phyloP scores from a whole-genome alignment of 2,329 filamentous ascomycete genomes.

The Tothia fuscella region DNA sequence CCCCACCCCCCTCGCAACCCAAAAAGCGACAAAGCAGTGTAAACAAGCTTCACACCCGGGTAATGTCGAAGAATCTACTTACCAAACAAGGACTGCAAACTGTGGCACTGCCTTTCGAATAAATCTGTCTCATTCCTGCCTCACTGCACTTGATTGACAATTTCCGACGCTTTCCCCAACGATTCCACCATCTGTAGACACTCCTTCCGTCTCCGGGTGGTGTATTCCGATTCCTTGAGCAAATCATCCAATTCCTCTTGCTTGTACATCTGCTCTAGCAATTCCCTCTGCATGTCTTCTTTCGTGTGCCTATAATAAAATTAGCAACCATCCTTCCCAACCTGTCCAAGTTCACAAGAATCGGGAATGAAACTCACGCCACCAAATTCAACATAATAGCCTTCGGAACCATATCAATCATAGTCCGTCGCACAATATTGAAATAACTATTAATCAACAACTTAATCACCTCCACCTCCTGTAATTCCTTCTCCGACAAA shows the following conservation, averaged over 20 bases:
- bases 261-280: slow-evolving; percentile 96
- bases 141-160: slow-evolving; percentile 68
- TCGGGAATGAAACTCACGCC: slow-evolving; percentile 50
- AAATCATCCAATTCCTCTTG: slow-evolving; percentile 81
- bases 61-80: too few relatives aligned
- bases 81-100: too few relatives aligned
- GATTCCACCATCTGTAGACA: slow-evolving; percentile 99
- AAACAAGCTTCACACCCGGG: too few relatives aligned
- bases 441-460: slow-evolving; percentile 94
- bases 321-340: slow-evolving; percentile 4
- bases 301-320: slow-evolving; percentile 63
- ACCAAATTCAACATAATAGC: slow-evolving; percentile 97
- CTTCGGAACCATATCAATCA: slow-evolving; percentile 99
- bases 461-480: slow-evolving; percentile 98
- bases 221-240: slow-evolving; percentile 97
- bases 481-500: slow-evolving; percentile 82
- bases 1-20: too few relatives aligned
- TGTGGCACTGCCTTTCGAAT: too few relatives aligned
- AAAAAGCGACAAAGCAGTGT: too few relatives aligned
- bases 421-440: slow-evolving; percentile 94
- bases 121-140: neutral
- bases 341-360: neutral
- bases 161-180: slow-evolving; percentile 78
- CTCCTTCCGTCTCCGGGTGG: slow-evolving; percentile 85
- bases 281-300: slow-evolving; percentile 95